phyloP scores from a whole-genome alignment of 2,329 filamentous ascomycete species.

The Herpotrichia juniperi region DNA sequence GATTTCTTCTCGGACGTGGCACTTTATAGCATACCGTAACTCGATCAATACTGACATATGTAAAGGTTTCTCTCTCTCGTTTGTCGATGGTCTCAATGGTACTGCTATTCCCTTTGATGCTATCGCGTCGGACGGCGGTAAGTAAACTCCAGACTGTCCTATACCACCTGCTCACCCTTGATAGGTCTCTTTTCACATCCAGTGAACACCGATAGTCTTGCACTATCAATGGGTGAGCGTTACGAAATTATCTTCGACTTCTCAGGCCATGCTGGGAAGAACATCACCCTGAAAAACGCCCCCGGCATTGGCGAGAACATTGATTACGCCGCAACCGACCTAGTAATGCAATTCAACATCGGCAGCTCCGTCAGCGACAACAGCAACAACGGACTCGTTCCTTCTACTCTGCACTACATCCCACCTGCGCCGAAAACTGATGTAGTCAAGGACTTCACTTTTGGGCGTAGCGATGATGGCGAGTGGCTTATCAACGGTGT shows the following conservation, averaged over 20 bases:
- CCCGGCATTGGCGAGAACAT: slow-evolving; percentile 51
- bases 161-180: background rate
- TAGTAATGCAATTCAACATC: slow-evolving; percentile 53
- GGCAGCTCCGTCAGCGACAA: slow-evolving; percentile 32
- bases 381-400: slow-evolving; percentile 33
- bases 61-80: background rate
- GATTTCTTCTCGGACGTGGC: too few relatives aligned
- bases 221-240: slow-evolving; percentile 62
- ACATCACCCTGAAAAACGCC: slow-evolving; percentile 54
- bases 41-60: background rate
- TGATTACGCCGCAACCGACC: slow-evolving; percentile 56
- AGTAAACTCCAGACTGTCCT: background rate
- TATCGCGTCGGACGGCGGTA: slow-evolving; percentile 60
- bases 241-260: slow-evolving; percentile 67
- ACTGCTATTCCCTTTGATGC: slow-evolving; percentile 56
- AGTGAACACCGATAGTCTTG: slow-evolving; percentile 50
- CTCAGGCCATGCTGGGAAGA: slow-evolving; percentile 54
- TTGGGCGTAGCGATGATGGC: slow-evolving; percentile 29
- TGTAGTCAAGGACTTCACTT: slow-evolving; percentile 36
- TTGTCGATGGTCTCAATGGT: slow-evolving; percentile 31
- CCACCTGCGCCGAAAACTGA: slow-evolving; percentile 25
- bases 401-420: slow-evolving; percentile 31
- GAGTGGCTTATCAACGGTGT: slow-evolving; percentile 44
- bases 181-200: slow-evolving; percentile 55
- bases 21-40: too few relatives aligned